phyloP scores from a whole-genome alignment of 306 rosid genomes.

The Geum urbanum region DNA sequence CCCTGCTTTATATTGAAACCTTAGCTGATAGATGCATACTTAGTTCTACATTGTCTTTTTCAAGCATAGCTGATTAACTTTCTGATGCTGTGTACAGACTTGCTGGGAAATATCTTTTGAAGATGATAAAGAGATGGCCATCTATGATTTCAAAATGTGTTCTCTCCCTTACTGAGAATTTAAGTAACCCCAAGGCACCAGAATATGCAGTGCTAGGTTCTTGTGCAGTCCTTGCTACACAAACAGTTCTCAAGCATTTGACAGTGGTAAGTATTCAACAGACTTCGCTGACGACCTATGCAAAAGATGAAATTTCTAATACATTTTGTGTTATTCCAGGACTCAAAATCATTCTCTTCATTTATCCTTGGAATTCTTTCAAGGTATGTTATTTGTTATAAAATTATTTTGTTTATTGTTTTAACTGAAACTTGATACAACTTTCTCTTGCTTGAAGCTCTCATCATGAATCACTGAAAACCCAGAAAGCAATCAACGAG shows the following conservation, averaged over 20 bases:
- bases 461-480: conserved; percentile 94
- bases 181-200: conserved; percentile 56
- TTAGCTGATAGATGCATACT: background rate
- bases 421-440: conserved; percentile 24
- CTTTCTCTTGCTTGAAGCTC: conserved; percentile 59
- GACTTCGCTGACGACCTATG: conserved; percentile 22
- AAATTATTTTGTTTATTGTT: conserved; percentile 13
- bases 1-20: conserved; percentile 16
- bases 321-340: conserved; percentile 53
- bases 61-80: conserved; percentile 25
- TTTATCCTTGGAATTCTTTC: conserved; percentile 86
- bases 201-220: conserved; percentile 91
- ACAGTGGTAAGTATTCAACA: conserved; percentile 52
- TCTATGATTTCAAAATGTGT: conserved; percentile 90
- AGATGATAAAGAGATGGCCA: conserved; percentile 95
- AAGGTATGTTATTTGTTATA: conserved; percentile 46
- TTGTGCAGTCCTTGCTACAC: conserved; percentile 88
- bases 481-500: conserved; percentile 96
- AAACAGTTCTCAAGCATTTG: conserved; percentile 89
- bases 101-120: conserved; percentile 85
- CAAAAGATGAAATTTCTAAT: conserved; percentile 25
- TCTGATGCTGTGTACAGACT: conserved; percentile 49
- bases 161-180: conserved; percentile 61
- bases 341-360: conserved; percentile 70
- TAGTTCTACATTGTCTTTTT: conserved; percentile 12